A percentile compares a stretch with the other conserved stretches of the same genome.
phyloP scores from a whole-genome alignment of 176 grass and related monocot genomes.

The Avena insularis region DNA sequence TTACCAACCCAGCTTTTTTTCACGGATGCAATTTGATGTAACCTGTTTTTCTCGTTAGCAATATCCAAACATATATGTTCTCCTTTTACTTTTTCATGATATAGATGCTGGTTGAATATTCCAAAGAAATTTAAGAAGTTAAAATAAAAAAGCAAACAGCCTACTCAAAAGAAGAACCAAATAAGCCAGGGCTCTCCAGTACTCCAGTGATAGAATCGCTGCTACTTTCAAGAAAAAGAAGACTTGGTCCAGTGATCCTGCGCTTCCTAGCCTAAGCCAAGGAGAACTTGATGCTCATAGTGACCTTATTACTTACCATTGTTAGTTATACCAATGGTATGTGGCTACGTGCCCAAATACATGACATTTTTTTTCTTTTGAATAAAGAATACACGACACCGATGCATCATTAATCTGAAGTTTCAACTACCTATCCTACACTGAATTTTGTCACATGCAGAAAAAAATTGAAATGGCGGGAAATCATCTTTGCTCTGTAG shows the following conservation, averaged over 20 bases:
- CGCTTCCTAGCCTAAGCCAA: background rate
- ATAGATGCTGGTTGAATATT: slow-evolving; percentile 29
- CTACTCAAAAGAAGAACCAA: background rate
- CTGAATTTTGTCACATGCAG: slow-evolving; percentile 50
- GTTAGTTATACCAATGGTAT: slow-evolving; percentile 12
- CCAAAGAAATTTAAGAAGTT: background rate
- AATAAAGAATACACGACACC: background rate
- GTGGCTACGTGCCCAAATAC: background rate
- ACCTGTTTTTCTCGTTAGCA: slow-evolving; percentile 19
- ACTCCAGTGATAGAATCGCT: background rate
- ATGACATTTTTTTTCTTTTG: background rate
- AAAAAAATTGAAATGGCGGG: slow-evolving; percentile 84
- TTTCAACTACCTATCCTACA: slow-evolving; percentile 35
- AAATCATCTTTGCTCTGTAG: slow-evolving; percentile 95
- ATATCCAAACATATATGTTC: slow-evolving; percentile 20
- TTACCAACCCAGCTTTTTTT: background rate
- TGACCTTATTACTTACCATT: slow-evolving; percentile 2
- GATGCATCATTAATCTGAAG: slow-evolving; percentile 10
- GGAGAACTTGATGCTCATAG: background rate
- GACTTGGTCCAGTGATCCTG: background rate
- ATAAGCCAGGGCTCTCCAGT: background rate
- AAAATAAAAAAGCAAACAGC: slow-evolving; percentile 21
- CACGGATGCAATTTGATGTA: background rate
- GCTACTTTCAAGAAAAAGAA: background rate
- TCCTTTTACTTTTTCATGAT: slow-evolving; percentile 9